Percentiles rank a stretch among this genome's conserved stretches.
phyloP scores from a whole-genome alignment of 345 rosid species.

The Conringia planisiliqua region DNA sequence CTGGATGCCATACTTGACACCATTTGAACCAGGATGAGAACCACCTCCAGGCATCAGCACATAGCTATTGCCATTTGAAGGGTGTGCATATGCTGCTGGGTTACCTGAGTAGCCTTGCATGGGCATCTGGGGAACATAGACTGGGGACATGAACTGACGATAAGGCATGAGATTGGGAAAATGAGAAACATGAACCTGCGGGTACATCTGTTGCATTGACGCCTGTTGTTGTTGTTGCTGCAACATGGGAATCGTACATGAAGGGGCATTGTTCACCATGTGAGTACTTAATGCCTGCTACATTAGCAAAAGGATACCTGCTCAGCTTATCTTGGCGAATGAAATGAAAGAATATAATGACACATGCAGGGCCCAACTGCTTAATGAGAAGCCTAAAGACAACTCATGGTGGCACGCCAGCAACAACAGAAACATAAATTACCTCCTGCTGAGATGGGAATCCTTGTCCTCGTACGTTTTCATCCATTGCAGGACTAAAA shows the following conservation, averaged over 20 bases:
- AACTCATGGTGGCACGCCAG: neutral
- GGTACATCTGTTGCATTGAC: neutral
- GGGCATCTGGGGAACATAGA: conserved; percentile 2
- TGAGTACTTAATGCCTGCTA: neutral
- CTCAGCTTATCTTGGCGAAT: neutral
- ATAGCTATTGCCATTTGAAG: conserved; percentile 1
- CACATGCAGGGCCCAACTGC: neutral
- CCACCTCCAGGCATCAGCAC: conserved; percentile 3
- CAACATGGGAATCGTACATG: neutral
- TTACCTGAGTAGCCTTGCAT: conserved; percentile 5
- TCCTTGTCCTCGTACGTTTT: conserved; percentile 7
- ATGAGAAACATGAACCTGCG: conserved; percentile 6
- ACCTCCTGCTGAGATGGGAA: conserved; percentile 70
- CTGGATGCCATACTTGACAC: conserved; percentile 7
- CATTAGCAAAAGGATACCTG: neutral
- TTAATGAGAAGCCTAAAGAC: neutral
- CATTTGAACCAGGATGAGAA: neutral
- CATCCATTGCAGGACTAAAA: neutral
- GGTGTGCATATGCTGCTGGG: conserved; percentile 1
- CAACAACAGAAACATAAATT: conserved; percentile 24
- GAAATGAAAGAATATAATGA: neutral
- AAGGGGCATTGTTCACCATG: neutral
- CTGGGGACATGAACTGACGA: conserved; percentile 1
- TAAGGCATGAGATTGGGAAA: conserved; percentile 4
- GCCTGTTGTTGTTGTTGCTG: neutral